A percentile compares a stretch with the other conserved stretches of the same genome.
phyloP scores from a whole-genome alignment of 2,329 filamentous ascomycete species.

The Aspergillus aculeatus region DNA sequence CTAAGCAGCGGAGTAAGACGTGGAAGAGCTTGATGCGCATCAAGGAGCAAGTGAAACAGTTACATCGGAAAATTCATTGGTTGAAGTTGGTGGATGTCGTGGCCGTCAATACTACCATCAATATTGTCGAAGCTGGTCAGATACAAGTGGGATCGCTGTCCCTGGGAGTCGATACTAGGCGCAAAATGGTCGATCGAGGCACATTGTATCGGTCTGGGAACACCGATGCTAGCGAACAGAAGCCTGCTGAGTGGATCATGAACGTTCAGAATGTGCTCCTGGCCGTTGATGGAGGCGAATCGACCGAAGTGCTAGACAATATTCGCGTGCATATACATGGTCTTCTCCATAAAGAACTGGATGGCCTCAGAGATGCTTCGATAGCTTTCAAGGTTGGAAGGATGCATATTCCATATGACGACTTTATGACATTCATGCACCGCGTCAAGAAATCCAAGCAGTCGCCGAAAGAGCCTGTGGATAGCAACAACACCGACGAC shows the following conservation, averaged over 20 bases:
- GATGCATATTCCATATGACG: conserved; percentile 86
- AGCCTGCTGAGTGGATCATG: conserved; percentile 92
- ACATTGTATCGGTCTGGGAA: conserved; percentile 82
- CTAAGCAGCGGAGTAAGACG: conserved; percentile 60
- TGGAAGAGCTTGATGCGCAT: conserved; percentile 76
- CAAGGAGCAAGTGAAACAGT: conserved; percentile 80
- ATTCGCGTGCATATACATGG: conserved; percentile 88
- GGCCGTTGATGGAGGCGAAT: conserved; percentile 78
- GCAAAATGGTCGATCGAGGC: conserved; percentile 85
- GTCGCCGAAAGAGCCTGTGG: conserved; percentile 32
- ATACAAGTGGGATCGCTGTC: conserved; percentile 82
- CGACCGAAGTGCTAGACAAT: conserved; percentile 84
- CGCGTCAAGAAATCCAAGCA: conserved; percentile 37
- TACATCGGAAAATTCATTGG: conserved; percentile 87
- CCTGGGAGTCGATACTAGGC: conserved; percentile 83
- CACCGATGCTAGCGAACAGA: conserved; percentile 60
- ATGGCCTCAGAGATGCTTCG: conserved; percentile 85
- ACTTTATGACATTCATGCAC: conserved; percentile 57
- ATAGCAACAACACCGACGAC: conserved; percentile 46
- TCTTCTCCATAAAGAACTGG: conserved; percentile 77
- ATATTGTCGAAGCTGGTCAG: conserved; percentile 76
- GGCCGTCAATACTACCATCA: conserved; percentile 74
- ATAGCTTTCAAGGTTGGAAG: conserved; percentile 88
- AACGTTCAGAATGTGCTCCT: conserved; percentile 83
- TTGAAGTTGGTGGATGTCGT: conserved; percentile 86